phyloP scores from a whole-genome alignment of 2,329 filamentous ascomycete species.

The Annulohypoxylon truncatum region DNA sequence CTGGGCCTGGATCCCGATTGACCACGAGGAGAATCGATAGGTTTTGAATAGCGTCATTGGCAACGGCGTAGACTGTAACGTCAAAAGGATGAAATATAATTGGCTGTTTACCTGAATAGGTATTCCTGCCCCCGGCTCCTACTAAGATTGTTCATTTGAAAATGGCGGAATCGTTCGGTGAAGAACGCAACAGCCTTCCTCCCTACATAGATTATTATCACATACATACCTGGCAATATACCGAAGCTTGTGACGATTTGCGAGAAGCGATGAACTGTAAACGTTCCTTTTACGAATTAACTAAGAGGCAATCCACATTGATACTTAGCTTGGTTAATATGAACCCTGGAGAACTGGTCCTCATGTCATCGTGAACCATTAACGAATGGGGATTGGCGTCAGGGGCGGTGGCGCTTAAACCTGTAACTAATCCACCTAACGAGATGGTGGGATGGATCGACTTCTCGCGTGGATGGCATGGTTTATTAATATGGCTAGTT shows the following conservation, averaged over 20 bases:
- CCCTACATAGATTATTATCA: neutral
- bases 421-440: slow-evolving; percentile 27
- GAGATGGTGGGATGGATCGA: slow-evolving; percentile 32
- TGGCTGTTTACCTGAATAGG: slow-evolving; percentile 9
- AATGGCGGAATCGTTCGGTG: slow-evolving; percentile 25
- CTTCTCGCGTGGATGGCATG: slow-evolving; percentile 36
- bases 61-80: slow-evolving; percentile 39
- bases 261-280: slow-evolving; percentile 5
- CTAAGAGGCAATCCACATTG: neutral
- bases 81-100: slow-evolving; percentile 32
- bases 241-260: slow-evolving; percentile 10
- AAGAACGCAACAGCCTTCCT: neutral
- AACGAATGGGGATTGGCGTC: slow-evolving; percentile 35
- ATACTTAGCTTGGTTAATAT: slow-evolving; percentile 25
- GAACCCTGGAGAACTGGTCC: slow-evolving; percentile 2
- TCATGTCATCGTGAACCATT: slow-evolving; percentile 11
- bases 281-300: slow-evolving; percentile 5
- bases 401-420: slow-evolving; percentile 22
- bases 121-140: slow-evolving; percentile 8
- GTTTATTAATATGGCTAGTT: slow-evolving; percentile 22
- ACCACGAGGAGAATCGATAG: slow-evolving; percentile 18
- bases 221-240: neutral
- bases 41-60: slow-evolving; percentile 30
- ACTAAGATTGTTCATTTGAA: slow-evolving; percentile 19
- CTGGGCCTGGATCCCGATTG: slow-evolving; percentile 15